Conservation (phyloP, 371 early-diverging fungal species). For the Mucor saturninus region DNA sequence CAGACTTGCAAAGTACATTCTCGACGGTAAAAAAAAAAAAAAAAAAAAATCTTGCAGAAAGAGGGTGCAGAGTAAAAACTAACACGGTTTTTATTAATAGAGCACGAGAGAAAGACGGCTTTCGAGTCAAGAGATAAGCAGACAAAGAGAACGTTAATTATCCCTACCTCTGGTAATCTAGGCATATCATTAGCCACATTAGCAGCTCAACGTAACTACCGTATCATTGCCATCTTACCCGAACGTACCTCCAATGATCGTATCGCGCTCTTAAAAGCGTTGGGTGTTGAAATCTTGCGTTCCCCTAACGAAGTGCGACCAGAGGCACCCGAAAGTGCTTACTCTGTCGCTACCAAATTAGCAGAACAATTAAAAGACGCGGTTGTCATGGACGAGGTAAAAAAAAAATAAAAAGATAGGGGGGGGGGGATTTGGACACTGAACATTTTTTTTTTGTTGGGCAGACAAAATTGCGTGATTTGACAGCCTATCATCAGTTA, state of each 20-base stretch:
- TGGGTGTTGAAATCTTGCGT: slow-evolving; percentile 80
- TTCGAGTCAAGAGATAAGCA: slow-evolving; percentile 26
- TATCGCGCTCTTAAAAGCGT: slow-evolving; percentile 71
- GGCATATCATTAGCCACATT: slow-evolving; percentile 53
- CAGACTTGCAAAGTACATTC: slow-evolving; percentile 67
- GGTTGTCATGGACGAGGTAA: slow-evolving; percentile 74
- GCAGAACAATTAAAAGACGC: slow-evolving; percentile 60
- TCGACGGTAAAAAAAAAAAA: slow-evolving; percentile 38
- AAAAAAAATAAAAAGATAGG: not conserved
- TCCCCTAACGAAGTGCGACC: slow-evolving; percentile 75
- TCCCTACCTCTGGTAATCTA: slow-evolving; percentile 79
- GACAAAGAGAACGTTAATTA: slow-evolving; percentile 58
- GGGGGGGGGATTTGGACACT: not conserved
- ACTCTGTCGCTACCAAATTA: slow-evolving; percentile 68
- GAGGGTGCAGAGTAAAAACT: no score
- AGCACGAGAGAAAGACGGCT: slow-evolving; percentile 20
- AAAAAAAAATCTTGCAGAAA: no score
- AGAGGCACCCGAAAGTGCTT: slow-evolving; percentile 74
- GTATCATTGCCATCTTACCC: slow-evolving; percentile 70
- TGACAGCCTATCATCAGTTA: slow-evolving; percentile 41
- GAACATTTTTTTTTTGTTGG: not conserved
- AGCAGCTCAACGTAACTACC: slow-evolving; percentile 52
- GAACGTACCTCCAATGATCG: slow-evolving; percentile 78
- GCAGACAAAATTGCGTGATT: slow-evolving; percentile 28
- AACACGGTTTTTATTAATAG: slow-evolving; percentile 1